Conservation (phyloP, 768 basidiomycete genomes). For the Lactarius tabidus region DNA sequence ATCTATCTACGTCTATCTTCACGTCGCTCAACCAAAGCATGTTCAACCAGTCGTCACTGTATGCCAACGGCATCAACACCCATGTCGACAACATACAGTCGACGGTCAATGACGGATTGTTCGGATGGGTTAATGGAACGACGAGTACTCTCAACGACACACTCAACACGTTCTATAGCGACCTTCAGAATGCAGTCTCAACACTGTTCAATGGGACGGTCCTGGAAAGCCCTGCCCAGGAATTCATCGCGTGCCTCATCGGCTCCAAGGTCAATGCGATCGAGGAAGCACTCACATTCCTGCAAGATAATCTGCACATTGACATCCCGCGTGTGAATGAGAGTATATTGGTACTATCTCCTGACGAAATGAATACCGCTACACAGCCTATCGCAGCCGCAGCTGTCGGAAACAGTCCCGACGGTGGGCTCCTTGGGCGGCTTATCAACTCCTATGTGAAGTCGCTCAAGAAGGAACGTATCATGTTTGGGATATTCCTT, state of each 20-base stretch:
- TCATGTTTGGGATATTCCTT: slow-evolving; percentile 82
- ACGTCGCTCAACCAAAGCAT: slow-evolving; percentile 78
- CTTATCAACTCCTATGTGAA: slow-evolving; percentile 70
- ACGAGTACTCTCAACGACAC: slow-evolving; percentile 86
- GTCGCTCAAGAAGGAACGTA: slow-evolving; percentile 71
- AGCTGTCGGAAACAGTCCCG: slow-evolving; percentile 56
- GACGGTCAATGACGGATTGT: slow-evolving; percentile 79
- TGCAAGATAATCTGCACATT: slow-evolving; percentile 82
- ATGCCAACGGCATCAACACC: slow-evolving; percentile 72
- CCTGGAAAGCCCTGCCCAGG: slow-evolving; percentile 74
- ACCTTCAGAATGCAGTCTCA: slow-evolving; percentile 74
- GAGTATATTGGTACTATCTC: slow-evolving; percentile 72
- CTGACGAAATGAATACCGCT: slow-evolving; percentile 64
- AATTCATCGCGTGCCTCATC: slow-evolving; percentile 85
- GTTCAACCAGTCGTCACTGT: slow-evolving; percentile 72
- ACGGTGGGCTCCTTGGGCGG: slow-evolving; percentile 62
- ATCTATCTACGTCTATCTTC: slow-evolving; percentile 69
- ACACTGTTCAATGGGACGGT: slow-evolving; percentile 81
- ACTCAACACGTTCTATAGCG: slow-evolving; percentile 80
- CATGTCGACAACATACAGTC: slow-evolving; percentile 68
- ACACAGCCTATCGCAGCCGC: slow-evolving; percentile 78
- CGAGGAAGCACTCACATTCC: slow-evolving; percentile 85
- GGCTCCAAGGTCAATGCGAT: slow-evolving; percentile 88
- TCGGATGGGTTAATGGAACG: slow-evolving; percentile 93
- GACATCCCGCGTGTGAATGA: slow-evolving; percentile 76